These are phyloP conservation scores for Apophysomyces sp. DNA, from an alignment of 371 early-diverging fungal genomes.

Conservation along the genomic window DNA sequence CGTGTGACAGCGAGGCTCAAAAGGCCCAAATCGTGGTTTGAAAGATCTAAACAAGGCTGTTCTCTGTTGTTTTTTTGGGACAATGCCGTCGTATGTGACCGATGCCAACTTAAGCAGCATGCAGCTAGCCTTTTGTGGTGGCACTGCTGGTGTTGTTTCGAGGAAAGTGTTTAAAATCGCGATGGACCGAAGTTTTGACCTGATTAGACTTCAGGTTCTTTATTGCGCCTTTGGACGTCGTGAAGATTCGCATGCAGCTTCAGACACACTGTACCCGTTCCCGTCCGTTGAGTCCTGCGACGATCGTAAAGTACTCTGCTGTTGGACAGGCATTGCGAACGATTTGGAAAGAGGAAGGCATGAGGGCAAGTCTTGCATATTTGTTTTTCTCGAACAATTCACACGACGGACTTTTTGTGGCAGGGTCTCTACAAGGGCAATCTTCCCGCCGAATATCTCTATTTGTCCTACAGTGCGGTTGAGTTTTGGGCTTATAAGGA, in stretches of 20 bases:
- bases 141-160: slow-evolving; percentile 66
- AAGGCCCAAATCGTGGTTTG: not conserved
- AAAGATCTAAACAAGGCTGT: not conserved
- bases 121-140: slow-evolving; percentile 68
- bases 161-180: slow-evolving; percentile 25
- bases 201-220: slow-evolving; percentile 40
- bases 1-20: not conserved
- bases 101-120: slow-evolving; percentile 49
- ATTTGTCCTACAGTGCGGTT: slow-evolving; percentile 84
- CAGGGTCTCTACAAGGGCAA: slow-evolving; percentile 95
- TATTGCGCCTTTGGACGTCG: slow-evolving; percentile 90
- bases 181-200: no score
- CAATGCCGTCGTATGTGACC: slow-evolving; percentile 47
- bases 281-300: not conserved
- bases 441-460: slow-evolving; percentile 86
- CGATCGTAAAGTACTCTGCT: slow-evolving; percentile 52
- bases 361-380: slow-evolving; percentile 38
- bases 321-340: slow-evolving; percentile 55
- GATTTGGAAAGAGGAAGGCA: slow-evolving; percentile 75
- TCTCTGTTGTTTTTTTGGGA: not conserved
- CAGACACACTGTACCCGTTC: slow-evolving; percentile 33
- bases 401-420: not conserved
- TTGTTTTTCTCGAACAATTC: not conserved
- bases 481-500: slow-evolving; percentile 82
- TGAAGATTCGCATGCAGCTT: slow-evolving; percentile 87